Conservation (phyloP, 176 grass and related monocot genomes). For the Carex cristatella region DNA sequence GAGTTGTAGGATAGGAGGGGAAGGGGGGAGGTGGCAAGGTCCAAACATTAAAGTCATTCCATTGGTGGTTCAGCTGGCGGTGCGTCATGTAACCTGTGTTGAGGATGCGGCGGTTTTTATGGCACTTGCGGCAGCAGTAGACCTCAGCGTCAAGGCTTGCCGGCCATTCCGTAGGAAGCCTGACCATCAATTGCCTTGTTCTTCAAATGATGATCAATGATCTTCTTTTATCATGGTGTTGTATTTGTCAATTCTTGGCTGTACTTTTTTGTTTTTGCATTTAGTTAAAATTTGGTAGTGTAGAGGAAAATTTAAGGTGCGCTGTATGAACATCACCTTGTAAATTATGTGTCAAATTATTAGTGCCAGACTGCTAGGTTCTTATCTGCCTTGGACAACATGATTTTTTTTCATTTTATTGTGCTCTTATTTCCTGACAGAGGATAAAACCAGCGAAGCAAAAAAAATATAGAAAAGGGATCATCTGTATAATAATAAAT, state of each 20-base stretch:
- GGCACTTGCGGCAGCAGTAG: conserved; percentile 73
- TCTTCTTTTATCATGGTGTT: not conserved
- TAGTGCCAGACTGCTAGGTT: not conserved
- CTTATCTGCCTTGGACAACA: not conserved
- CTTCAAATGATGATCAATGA: conserved; percentile 26
- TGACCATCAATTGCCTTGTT: conserved; percentile 29
- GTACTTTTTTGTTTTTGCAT: not conserved
- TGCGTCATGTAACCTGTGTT: conserved; percentile 55
- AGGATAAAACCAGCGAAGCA: not conserved
- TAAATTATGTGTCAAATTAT: not conserved
- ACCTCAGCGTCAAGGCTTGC: conserved; percentile 93
- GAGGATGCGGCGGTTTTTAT: conserved; percentile 90
- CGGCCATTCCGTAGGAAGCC: conserved; percentile 55
- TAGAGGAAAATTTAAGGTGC: not conserved
- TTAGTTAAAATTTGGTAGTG: no score
- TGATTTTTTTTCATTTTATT: not conserved
- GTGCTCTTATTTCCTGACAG: not conserved
- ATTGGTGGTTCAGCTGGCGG: conserved; percentile 56
- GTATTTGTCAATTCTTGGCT: not conserved
- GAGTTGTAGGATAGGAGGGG: conserved; percentile 67
- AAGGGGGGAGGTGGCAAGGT: conserved; percentile 42
- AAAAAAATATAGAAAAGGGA: not conserved
- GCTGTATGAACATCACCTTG: not conserved
- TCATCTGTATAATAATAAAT: not conserved
- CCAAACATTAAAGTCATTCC: not conserved